Base-by-base conservation (phyloP, 2,329 filamentous ascomycete species). In the Botrytis byssoidea region DNA sequence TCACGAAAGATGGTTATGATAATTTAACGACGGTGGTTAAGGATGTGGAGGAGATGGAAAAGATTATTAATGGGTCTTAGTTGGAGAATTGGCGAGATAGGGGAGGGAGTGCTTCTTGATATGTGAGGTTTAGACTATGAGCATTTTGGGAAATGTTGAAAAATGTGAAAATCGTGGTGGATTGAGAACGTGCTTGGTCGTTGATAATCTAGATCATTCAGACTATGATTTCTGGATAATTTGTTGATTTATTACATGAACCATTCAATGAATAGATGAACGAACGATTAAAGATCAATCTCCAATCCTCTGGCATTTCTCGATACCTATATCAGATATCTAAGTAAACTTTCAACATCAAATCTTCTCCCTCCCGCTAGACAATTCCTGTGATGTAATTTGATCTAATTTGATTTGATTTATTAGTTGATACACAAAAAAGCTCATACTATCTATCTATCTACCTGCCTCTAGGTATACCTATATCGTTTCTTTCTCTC, bases 21-120 rank as follows among this genome's bases (percentile, higher is more conserved):
- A 95, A 95, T 81, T 81, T 95, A 77, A 95, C 92, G 0, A 89
- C 88, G 20, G 90, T 90, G 6, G 86, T 89, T 8, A 94, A 94
- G 81, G 90, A 92, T 73, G 85, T 90, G 4, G 86, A 85, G 25
- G 88, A 89, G 78, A 83, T 92, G 81, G 87, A 92, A 44, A 78
- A 73, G 42, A 73, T 81, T 57, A 81, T 81, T 63, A 79, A 77
- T 71, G 74, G 4, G 67, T 60, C 22, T 74, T 74, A 66, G 71
- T 37, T 40, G 51, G 10, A 4, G n/a, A 46, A 20, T 35, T 67
- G 40, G 12, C 12, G 59, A 25, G 20, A 35, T 68, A n/a, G 4
- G 29, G n/a, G 32, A 7, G 29, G n/a, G 44, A 7, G 16, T 6
- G 7, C 6, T 22, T 48, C 16, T 40, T 14, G n/a, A n/a, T 18